Evolutionary conservation across 225 moss, liverwort and hornwort species (phyloP).

Genomic region (Straminergon stramineum): DNA sequence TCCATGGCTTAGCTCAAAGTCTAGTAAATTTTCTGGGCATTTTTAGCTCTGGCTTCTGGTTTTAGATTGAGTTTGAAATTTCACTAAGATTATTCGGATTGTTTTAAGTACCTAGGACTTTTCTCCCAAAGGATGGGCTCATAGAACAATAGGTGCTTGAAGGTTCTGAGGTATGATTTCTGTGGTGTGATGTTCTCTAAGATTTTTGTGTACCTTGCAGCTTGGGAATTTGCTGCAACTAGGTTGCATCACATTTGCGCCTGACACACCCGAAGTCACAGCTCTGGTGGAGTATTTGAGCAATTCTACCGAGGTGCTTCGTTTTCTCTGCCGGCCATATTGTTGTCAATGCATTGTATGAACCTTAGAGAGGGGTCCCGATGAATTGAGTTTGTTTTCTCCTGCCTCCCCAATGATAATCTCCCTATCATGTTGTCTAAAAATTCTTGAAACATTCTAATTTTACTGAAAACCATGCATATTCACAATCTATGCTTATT

Average conservation of each 20-base stretch:
- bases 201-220: constrained; percentile 20
- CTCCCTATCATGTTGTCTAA: neutral
- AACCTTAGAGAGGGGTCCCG: neutral
- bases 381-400: neutral
- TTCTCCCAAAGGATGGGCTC: neutral
- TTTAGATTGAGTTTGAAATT: neutral
- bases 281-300: constrained; percentile 57
- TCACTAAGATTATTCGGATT: neutral
- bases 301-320: constrained; percentile 28
- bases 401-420: neutral
- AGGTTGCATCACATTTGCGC: constrained; percentile 67
- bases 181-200: neutral
- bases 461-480: neutral
- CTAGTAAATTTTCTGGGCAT: neutral
- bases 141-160: neutral
- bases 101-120: neutral
- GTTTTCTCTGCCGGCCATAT: neutral
- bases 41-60: neutral
- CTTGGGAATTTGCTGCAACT: constrained; percentile 80
- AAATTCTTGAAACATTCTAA: neutral
- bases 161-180: neutral
- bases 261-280: constrained; percentile 60
- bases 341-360: neutral
- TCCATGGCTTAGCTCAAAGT: neutral
- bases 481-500: neutral